Percentiles rank a stretch among this genome's conserved stretches.
Evolutionary conservation across 345 rosid species (phyloP).

Genomic region (Eucalyptus sideroxylon): DNA sequence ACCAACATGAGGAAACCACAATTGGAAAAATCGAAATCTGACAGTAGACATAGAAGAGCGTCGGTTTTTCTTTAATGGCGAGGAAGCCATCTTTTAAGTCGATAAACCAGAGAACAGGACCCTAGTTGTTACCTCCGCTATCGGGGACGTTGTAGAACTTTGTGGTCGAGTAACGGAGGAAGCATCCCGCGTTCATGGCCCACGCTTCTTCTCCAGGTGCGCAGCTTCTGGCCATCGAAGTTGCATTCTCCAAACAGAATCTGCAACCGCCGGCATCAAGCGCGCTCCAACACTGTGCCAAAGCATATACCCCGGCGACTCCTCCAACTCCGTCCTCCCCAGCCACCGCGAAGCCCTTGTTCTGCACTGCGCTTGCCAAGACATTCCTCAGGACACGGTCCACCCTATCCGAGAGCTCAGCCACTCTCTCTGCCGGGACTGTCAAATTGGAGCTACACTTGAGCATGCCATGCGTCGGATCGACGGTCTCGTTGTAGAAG

Average conservation of each 20-base stretch:
- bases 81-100: not conserved
- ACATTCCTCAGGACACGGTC: conserved; percentile 19
- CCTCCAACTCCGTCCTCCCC: conserved; percentile 8
- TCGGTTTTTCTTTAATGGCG: not conserved
- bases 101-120: not conserved
- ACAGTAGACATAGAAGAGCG: not conserved
- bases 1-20: not conserved
- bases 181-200: conserved; percentile 60
- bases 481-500: conserved; percentile 32
- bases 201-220: conserved; percentile 30
- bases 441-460: conserved; percentile 3
- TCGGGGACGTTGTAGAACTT: conserved; percentile 17
- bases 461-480: conserved; percentile 5
- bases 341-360: conserved; percentile 25
- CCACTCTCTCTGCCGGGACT: not conserved
- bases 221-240: conserved; percentile 22
- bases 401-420: conserved; percentile 7
- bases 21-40: not conserved
- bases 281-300: conserved; percentile 70
- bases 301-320: conserved; percentile 16
- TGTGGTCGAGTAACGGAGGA: conserved; percentile 37
- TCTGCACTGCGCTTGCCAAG: conserved; percentile 13
- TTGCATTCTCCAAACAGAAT: conserved; percentile 37
- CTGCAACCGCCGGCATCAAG: conserved; percentile 24
- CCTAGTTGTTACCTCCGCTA: not conserved